phyloP scores from a whole-genome alignment of 2,329 filamentous ascomycete genomes.

The Stemphylium lycopersici region DNA sequence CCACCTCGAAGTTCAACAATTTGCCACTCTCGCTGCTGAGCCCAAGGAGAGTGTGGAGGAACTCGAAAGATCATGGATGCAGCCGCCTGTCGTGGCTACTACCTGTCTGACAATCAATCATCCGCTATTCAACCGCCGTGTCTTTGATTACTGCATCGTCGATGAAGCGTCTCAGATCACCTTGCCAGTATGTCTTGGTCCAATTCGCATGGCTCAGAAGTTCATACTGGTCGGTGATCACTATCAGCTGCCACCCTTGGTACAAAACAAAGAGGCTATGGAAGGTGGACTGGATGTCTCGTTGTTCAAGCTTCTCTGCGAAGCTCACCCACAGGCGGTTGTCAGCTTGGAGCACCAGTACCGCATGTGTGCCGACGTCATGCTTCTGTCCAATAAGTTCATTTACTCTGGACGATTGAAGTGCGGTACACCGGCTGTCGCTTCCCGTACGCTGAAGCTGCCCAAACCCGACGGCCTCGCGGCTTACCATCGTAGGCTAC shows the following conservation, averaged over 20 bases:
- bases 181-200: slow-evolving; percentile 89
- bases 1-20: slow-evolving; percentile 84
- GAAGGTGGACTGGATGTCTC: slow-evolving; percentile 88
- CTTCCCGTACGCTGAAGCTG: slow-evolving; percentile 70
- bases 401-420: slow-evolving; percentile 92
- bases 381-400: slow-evolving; percentile 88
- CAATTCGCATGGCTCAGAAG: slow-evolving; percentile 87
- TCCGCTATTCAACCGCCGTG: slow-evolving; percentile 81
- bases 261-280: slow-evolving; percentile 87
- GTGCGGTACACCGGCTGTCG: slow-evolving; percentile 81
- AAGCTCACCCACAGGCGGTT: slow-evolving; percentile 83
- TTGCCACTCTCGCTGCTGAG: slow-evolving; percentile 77
- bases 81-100: slow-evolving; percentile 87
- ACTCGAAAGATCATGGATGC: slow-evolving; percentile 81
- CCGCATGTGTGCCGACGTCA: slow-evolving; percentile 97
- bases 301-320: slow-evolving; percentile 91
- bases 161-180: slow-evolving; percentile 99
- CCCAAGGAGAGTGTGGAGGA: slow-evolving; percentile 81
- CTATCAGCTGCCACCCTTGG: slow-evolving; percentile 91
- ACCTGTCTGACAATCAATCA: slow-evolving; percentile 94
- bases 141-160: slow-evolving; percentile 98
- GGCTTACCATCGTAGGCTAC: slow-evolving; percentile 39
- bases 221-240: slow-evolving; percentile 98
- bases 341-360: slow-evolving; percentile 96
- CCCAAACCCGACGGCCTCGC: slow-evolving; percentile 54